Evolutionary conservation across 2,329 filamentous ascomycete species (phyloP).

Genomic region (Colletotrichum sansevieriae): DNA sequence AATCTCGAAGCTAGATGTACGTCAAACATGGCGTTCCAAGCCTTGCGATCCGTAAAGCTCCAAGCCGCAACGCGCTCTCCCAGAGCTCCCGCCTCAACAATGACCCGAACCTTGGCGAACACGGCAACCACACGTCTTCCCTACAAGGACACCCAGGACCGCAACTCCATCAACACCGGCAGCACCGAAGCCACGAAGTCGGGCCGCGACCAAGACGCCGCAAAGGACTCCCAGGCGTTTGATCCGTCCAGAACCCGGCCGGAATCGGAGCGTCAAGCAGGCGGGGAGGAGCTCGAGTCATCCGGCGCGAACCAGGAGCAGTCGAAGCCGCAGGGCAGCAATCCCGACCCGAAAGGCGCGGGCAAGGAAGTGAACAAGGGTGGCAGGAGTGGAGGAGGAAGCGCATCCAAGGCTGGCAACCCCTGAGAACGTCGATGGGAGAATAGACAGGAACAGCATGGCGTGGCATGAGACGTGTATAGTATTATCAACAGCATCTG

Average conservation of each 20-base stretch:
- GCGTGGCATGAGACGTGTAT: conserved; percentile 1
- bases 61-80: not conserved
- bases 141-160: conserved; percentile 68
- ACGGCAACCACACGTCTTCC: conserved; percentile 47
- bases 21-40: conserved; percentile 33
- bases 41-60: conserved; percentile 26
- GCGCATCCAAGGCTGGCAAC: conserved; percentile 50
- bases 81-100: conserved; percentile 31
- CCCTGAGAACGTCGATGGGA: not conserved
- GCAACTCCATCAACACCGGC: conserved; percentile 74
- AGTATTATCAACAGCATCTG: conserved; percentile 14
- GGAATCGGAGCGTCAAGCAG: conserved; percentile 65
- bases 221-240: conserved; percentile 73
- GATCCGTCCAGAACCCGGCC: conserved; percentile 76
- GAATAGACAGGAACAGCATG: not conserved
- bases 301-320: conserved; percentile 61
- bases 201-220: conserved; percentile 71
- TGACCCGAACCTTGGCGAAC: conserved; percentile 51
- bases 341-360: conserved; percentile 50
- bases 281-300: conserved; percentile 54
- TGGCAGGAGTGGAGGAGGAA: conserved; percentile 50
- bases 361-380: conserved; percentile 52
- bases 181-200: conserved; percentile 77
- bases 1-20: not conserved
- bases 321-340: conserved; percentile 55